A percentile compares a stretch with the other conserved stretches of the same genome.
These are phyloP conservation scores for Candida sojae DNA, from an alignment of 1,139 yeast genomes.

Conservation along the genomic window DNA sequence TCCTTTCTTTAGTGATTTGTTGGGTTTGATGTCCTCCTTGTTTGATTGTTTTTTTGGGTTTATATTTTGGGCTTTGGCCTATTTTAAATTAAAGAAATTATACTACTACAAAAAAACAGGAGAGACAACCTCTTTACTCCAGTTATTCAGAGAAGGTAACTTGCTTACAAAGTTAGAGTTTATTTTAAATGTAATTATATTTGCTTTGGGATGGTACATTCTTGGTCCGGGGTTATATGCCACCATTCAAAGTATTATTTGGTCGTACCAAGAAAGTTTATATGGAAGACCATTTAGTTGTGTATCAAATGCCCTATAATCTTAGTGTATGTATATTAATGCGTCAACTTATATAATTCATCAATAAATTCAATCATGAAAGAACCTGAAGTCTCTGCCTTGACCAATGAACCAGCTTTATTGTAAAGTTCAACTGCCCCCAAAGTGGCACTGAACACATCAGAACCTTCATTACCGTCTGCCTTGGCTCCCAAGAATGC, in stretches of 20 bases:
- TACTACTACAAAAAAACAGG: constrained; percentile 25
- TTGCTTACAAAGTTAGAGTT: constrained; percentile 31
- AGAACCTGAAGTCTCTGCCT: constrained; percentile 48
- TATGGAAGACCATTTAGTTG: constrained; percentile 56
- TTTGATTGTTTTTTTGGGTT: constrained; percentile 70
- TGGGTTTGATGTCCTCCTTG: constrained; percentile 61
- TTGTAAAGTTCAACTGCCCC: constrained; percentile 67
- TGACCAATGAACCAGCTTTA: constrained; percentile 63
- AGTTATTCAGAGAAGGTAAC: constrained; percentile 21
- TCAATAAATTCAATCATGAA: constrained; percentile 52
- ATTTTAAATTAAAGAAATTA: constrained; percentile 34
- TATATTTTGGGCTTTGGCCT: constrained; percentile 68
- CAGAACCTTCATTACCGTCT: constrained; percentile 18
- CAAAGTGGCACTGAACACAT: constrained; percentile 49
- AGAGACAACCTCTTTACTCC: constrained; percentile 16
- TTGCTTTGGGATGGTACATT: constrained; percentile 50
- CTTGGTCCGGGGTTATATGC: constrained; percentile 63
- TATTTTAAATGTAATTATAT: constrained; percentile 36
- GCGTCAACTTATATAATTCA: constrained; percentile 27
- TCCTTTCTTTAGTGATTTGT: constrained; percentile 61
- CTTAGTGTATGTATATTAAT: constrained; percentile 4
- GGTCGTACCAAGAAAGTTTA: constrained; percentile 45
- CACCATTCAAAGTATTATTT: constrained; percentile 52
- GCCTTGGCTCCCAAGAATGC: constrained; percentile 54
- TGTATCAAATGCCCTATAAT: constrained; percentile 40